Evolutionary conservation across 2,329 filamentous ascomycete species (phyloP).

Genomic region (Clonostachys chloroleuca): DNA sequence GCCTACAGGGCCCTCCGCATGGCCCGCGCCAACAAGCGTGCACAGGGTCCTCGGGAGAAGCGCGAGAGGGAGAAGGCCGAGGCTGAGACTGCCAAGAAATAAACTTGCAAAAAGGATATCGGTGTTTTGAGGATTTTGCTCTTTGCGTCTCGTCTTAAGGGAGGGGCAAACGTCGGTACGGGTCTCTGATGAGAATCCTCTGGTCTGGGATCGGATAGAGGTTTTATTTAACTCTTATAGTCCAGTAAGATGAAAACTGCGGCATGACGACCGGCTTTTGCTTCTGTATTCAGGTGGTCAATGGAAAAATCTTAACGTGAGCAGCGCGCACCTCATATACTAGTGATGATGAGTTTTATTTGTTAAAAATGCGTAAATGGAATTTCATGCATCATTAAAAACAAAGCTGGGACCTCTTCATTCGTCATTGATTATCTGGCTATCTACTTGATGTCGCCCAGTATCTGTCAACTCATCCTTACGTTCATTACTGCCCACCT

Average conservation of each 20-base stretch:
- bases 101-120: conserved; percentile 40
- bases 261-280: conserved; percentile 31
- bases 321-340: not conserved
- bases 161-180: conserved; percentile 29
- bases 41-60: conserved; percentile 87
- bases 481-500: conserved; percentile 4
- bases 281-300: conserved; percentile 16
- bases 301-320: not conserved
- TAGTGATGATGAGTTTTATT: too few relatives aligned
- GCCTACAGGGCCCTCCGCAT: conserved; percentile 85
- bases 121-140: conserved; percentile 36
- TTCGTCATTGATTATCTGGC: too few relatives aligned
- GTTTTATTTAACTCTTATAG: conserved; percentile 22
- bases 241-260: conserved; percentile 35
- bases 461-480: not conserved
- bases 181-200: conserved; percentile 25
- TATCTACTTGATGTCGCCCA: not conserved
- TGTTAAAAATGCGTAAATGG: conserved; percentile 12
- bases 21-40: conserved; percentile 77
- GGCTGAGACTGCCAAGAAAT: conserved; percentile 84
- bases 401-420: not conserved
- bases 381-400: conserved; percentile 8
- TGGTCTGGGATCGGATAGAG: conserved; percentile 24
- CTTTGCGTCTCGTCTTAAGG: conserved; percentile 28
- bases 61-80: conserved; percentile 83